Evolutionary conservation across 2,329 filamentous ascomycete species (phyloP), one percentile per base, ranked within the genome.

Genomic region (Fragosphaeria purpurea): DNA sequence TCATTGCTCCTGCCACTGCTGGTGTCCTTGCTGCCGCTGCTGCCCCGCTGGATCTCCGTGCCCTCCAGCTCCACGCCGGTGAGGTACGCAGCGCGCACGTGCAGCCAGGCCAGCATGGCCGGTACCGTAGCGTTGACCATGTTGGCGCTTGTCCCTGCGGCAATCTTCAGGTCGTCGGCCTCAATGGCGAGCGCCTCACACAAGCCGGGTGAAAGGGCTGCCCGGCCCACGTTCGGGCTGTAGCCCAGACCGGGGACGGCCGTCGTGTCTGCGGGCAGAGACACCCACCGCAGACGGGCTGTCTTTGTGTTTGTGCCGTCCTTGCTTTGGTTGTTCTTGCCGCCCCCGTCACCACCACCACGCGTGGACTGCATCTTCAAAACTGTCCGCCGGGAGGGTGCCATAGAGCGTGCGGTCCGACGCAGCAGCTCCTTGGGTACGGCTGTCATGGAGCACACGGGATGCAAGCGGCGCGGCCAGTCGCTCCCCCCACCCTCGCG

Each of bases 91-190:
- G 56, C 50, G 38, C 52, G 49, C n/a, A 53, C 47, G 50, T 58
- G 56, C 48, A 58, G 53, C 56, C 56, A 58, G n/a, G 52, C 55
- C 8, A 58, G n/a, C 55, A 58, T 57, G 39, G 56, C 53, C 11
- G 56, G 55, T 31, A 58, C 22, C 2, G 56, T 53, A 11, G 56
- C 56, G 33, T 48, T 46, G 30, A 57, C 51, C 7, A 51, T 46
- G 42, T 57, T 57, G 46, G 55, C 55, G 11, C n/a, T 46, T 12
- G 50, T 48, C 43, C 39, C 48, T n/a, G 47, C n/a, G 2, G 48
- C 46, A 11, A 57, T 42, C n/a, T 42, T 42, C 32, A 47, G 31
- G 38, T 50, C 51, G 5, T 52, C 47, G 32, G 30, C 47, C 11
- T 9, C 13, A 31, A 57, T 41, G 3, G 37, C 41, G 6, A 56